Evolutionary conservation across 306 rosid species (phyloP).

Genomic region (Phaseolus lunatus): DNA sequence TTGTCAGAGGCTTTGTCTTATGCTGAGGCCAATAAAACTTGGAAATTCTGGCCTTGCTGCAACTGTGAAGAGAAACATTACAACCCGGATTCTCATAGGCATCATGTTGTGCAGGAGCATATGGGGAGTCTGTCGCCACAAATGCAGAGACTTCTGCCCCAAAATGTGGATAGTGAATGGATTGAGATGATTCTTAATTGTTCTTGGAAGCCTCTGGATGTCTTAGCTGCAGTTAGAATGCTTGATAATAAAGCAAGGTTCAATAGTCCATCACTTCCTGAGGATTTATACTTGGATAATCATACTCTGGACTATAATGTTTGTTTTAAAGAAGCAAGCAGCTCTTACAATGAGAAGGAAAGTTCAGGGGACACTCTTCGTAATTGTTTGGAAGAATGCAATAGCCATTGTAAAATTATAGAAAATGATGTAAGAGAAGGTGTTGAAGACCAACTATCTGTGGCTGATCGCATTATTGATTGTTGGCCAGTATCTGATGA

Average conservation of each 20-base stretch:
- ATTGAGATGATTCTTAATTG: slow-evolving; percentile 76
- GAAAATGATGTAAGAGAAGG: slow-evolving; percentile 53
- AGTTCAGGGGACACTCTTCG: slow-evolving; percentile 46
- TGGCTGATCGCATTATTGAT: slow-evolving; percentile 53
- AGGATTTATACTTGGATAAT: slow-evolving; percentile 55
- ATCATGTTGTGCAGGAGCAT: slow-evolving; percentile 88
- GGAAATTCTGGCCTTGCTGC: slow-evolving; percentile 93
- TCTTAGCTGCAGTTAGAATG: slow-evolving; percentile 76
- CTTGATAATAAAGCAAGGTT: slow-evolving; percentile 58
- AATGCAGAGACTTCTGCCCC: slow-evolving; percentile 82
- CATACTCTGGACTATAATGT: slow-evolving; percentile 54
- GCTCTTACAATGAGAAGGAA: slow-evolving; percentile 61
- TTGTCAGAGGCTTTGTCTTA: slow-evolving; percentile 74
- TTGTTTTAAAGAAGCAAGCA: slow-evolving; percentile 65
- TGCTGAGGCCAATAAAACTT: slow-evolving; percentile 69
- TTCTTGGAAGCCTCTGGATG: slow-evolving; percentile 91
- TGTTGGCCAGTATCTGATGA: slow-evolving; percentile 90
- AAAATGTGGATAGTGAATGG: slow-evolving; percentile 79
- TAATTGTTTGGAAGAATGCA: slow-evolving; percentile 47
- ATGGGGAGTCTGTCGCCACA: slow-evolving; percentile 74
- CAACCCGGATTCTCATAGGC: slow-evolving; percentile 70
- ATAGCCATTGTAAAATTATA: slow-evolving; percentile 49
- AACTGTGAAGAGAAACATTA: slow-evolving; percentile 65
- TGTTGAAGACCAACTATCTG: slow-evolving; percentile 52
- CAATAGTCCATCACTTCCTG: slow-evolving; percentile 53